These are phyloP conservation scores for Polychytrium aggregatum DNA, from an alignment of 192 early-diverging fungal species.

Conservation along the genomic window DNA sequence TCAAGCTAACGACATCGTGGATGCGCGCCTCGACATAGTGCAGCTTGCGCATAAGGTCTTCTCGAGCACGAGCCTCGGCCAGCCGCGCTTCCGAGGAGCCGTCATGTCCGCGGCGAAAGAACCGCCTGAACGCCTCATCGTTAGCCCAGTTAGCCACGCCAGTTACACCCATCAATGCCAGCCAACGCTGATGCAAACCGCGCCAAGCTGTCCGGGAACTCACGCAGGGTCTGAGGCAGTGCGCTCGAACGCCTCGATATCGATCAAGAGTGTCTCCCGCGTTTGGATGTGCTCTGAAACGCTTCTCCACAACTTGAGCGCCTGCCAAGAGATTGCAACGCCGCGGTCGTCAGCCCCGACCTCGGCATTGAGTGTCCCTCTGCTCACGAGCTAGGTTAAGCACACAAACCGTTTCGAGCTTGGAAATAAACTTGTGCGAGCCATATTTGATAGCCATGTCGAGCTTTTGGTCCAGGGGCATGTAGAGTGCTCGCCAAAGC, in stretches of 20 bases:
- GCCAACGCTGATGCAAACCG: no score
- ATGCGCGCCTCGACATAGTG: constrained; percentile 31
- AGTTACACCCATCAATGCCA: no score
- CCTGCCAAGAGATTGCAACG: constrained; percentile 22
- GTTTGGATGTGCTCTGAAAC: constrained; percentile 24
- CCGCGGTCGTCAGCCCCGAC: no score
- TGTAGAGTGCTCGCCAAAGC: constrained; percentile 38
- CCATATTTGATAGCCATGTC: constrained; percentile 55
- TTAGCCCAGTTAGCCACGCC: background rate
- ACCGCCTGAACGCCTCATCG: constrained; percentile 14
- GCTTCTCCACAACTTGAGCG: constrained; percentile 33
- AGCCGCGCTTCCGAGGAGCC: constrained; percentile 33
- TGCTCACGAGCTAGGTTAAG: no score
- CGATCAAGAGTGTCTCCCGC: constrained; percentile 25
- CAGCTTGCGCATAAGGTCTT: constrained; percentile 27
- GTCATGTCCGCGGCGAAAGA: constrained; percentile 26
- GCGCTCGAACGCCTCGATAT: constrained; percentile 35
- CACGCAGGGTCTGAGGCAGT: constrained; percentile 33
- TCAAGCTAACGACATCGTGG: constrained; percentile 18
- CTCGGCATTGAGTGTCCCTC: no score
- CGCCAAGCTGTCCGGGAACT: background rate
- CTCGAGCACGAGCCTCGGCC: constrained; percentile 28
- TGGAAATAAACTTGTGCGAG: constrained; percentile 25
- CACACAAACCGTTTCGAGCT: constrained; percentile 27
- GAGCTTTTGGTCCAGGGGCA: constrained; percentile 42